Conservation (phyloP, 768 basidiomycete genomes). For the Gymnopilus junonius region DNA sequence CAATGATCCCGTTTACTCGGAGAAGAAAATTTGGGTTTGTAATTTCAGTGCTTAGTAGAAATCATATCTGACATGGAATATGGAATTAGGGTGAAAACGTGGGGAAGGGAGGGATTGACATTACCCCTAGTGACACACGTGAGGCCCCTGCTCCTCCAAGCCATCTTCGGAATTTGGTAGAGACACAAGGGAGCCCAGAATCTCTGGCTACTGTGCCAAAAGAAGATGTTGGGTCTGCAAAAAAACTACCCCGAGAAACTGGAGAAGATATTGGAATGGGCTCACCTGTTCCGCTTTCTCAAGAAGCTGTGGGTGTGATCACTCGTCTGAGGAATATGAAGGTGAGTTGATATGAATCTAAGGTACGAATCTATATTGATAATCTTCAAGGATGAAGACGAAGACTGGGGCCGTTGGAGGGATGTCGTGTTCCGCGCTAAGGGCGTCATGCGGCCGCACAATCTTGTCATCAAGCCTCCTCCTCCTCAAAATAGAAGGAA, state of each 20-base stretch:
- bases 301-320: conserved; percentile 80
- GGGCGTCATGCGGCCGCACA: conserved; percentile 53
- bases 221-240: conserved; percentile 25
- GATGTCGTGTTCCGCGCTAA: conserved; percentile 85
- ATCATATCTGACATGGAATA: conserved; percentile 5
- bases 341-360: conserved; percentile 41
- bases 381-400: conserved; percentile 69
- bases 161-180: conserved; percentile 45
- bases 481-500: conserved; percentile 65
- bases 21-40: conserved; percentile 73
- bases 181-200: conserved; percentile 51
- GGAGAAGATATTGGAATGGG: conserved; percentile 89
- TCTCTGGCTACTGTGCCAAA: conserved; percentile 29
- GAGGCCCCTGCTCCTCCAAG: conserved; percentile 61
- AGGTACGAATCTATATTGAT: conserved; percentile 2
- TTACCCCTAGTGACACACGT: conserved; percentile 68
- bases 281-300: conserved; percentile 79
- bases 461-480: conserved; percentile 50
- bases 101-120: conserved; percentile 83
- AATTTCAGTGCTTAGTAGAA: not conserved
- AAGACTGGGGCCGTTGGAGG: conserved; percentile 89
- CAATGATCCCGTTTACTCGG: conserved; percentile 94
- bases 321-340: conserved; percentile 82
- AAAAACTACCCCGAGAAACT: conserved; percentile 79
- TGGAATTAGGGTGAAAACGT: conserved; percentile 62